Evolutionary conservation across 2,329 filamentous ascomycete genomes (phyloP).

Genomic region (Beauveria brongniartii): DNA sequence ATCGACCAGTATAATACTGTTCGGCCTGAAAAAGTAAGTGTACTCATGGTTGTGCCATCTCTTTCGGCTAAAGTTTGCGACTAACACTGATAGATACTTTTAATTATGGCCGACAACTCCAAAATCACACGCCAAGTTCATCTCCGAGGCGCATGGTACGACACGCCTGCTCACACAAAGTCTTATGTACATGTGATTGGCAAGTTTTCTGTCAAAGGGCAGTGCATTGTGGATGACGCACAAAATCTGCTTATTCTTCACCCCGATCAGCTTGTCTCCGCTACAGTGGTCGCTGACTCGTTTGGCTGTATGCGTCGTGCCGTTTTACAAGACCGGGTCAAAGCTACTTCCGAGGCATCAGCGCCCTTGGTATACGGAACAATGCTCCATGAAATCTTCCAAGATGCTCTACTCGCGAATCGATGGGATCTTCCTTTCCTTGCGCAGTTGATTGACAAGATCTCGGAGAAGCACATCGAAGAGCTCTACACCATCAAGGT

Average conservation of each 20-base stretch:
- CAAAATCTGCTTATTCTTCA: constrained; percentile 84
- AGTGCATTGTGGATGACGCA: constrained; percentile 75
- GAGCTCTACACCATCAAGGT: constrained; percentile 84
- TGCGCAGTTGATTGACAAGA: constrained; percentile 54
- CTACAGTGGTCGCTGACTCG: constrained; percentile 93
- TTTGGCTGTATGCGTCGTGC: constrained; percentile 86
- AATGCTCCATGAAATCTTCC: constrained; percentile 91
- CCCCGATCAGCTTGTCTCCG: constrained; percentile 89
- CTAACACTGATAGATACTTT: constrained; percentile 52
- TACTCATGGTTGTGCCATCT: not conserved
- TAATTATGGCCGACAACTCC: constrained; percentile 72
- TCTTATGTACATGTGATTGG: constrained; percentile 85
- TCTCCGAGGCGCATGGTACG: constrained; percentile 79
- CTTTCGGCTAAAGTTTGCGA: not conserved
- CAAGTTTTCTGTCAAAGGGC: constrained; percentile 58
- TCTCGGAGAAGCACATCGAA: constrained; percentile 73
- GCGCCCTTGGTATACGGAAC: constrained; percentile 84
- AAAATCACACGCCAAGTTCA: constrained; percentile 60
- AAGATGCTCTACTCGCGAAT: constrained; percentile 78
- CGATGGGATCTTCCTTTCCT: constrained; percentile 68
- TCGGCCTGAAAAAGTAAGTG: constrained; percentile 62
- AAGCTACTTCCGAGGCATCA: constrained; percentile 74
- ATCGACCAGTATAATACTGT: constrained; percentile 51
- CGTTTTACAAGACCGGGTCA: constrained; percentile 89
- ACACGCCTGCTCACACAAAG: constrained; percentile 65